Conservation (phyloP, 2,329 filamentous ascomycete genomes). For the Ophiocordyceps robertsii region DNA sequence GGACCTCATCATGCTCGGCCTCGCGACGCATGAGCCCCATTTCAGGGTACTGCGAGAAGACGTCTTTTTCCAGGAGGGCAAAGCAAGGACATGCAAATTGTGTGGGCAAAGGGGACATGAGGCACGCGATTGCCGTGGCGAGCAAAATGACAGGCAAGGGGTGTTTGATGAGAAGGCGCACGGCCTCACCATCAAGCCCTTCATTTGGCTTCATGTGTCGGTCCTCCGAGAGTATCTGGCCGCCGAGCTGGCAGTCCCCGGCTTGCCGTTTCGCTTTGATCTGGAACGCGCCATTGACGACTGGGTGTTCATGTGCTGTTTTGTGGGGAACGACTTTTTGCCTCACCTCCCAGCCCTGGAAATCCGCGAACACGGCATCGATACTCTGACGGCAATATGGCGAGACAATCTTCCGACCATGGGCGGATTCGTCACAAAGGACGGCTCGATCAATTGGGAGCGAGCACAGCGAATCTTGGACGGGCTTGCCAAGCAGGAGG, state of each 20-base stretch:
- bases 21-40: constrained; percentile 93
- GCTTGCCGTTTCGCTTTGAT: constrained; percentile 79
- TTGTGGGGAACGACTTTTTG: constrained; percentile 96
- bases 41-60: constrained; percentile 95
- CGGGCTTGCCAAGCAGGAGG: constrained; percentile 83
- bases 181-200: constrained; percentile 64
- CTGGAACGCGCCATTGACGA: constrained; percentile 90
- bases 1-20: constrained; percentile 95
- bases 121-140: constrained; percentile 70
- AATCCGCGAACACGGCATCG: constrained; percentile 93
- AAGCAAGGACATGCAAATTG: constrained; percentile 67
- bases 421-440: constrained; percentile 93
- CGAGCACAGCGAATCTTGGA: constrained; percentile 78
- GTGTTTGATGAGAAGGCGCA: constrained; percentile 75
- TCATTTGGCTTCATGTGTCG: constrained; percentile 95
- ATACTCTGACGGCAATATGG: constrained; percentile 95
- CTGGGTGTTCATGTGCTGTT: constrained; percentile 99
- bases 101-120: constrained; percentile 91
- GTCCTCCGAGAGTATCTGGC: constrained; percentile 86
- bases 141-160: constrained; percentile 62
- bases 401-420: constrained; percentile 80
- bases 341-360: constrained; percentile 95
- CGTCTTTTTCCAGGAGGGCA: constrained; percentile 84
- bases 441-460: constrained; percentile 79
- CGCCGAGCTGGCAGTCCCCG: constrained; percentile 72